phyloP scores from a whole-genome alignment of 2,329 filamentous ascomycete species.

The Fusarium buxicola region DNA sequence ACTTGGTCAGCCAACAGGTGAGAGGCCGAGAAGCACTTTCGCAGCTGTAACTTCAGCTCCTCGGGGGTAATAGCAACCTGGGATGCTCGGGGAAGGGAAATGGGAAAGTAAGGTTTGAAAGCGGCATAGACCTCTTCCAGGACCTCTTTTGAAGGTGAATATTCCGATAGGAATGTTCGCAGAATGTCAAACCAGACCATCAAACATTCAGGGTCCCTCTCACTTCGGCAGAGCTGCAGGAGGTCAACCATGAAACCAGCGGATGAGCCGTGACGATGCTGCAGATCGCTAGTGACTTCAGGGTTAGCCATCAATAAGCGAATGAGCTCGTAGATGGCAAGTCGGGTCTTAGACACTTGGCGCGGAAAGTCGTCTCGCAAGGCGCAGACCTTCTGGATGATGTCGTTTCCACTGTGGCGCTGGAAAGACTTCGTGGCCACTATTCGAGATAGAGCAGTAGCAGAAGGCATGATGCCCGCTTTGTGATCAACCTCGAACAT shows the following conservation, averaged over 20 bases:
- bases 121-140: conserved; percentile 63
- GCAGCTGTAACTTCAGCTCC: conserved; percentile 64
- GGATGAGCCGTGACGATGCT: conserved; percentile 57
- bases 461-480: conserved; percentile 66
- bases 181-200: conserved; percentile 68
- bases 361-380: conserved; percentile 68
- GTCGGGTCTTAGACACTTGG: conserved; percentile 63
- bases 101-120: conserved; percentile 71
- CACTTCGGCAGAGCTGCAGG: conserved; percentile 63
- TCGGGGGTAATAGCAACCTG: conserved; percentile 66
- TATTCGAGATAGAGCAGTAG: conserved; percentile 64
- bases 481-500: conserved; percentile 71
- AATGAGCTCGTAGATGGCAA: conserved; percentile 64
- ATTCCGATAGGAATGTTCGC: conserved; percentile 58
- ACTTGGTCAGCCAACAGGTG: conserved; percentile 58
- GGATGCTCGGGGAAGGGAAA: conserved; percentile 64
- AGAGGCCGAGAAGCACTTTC: conserved; percentile 65
- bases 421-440: conserved; percentile 64
- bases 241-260: conserved; percentile 62
- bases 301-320: conserved; percentile 57
- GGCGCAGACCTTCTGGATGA: conserved; percentile 62
- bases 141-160: conserved; percentile 58
- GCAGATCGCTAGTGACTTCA: conserved; percentile 57
- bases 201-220: conserved; percentile 68
- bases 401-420: conserved; percentile 59